These are phyloP conservation scores for Hortiboletus campestris DNA, from an alignment of 768 basidiomycete genomes.

Conservation along the genomic window DNA sequence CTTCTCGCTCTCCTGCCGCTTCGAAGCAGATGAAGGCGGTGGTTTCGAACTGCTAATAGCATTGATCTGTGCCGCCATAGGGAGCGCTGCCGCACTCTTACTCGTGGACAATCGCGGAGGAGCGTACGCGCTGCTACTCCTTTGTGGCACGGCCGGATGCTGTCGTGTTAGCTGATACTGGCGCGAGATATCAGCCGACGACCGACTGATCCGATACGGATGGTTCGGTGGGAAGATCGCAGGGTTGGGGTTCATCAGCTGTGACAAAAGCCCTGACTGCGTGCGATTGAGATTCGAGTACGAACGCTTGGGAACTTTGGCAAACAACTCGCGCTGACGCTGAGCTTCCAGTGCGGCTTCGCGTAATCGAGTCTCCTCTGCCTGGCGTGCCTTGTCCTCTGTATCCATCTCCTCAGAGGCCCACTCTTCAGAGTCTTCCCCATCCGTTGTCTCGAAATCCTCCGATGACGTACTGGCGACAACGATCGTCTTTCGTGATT, in stretches of 20 bases:
- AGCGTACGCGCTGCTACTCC: conserved; percentile 30
- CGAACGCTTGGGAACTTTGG: conserved; percentile 65
- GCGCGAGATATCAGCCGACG: conserved; percentile 44
- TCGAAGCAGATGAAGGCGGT: conserved; percentile 20
- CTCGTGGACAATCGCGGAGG: conserved; percentile 42
- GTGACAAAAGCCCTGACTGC: conserved; percentile 58
- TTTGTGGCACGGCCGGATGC: conserved; percentile 24
- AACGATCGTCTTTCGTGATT: conserved; percentile 44
- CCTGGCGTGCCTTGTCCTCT: conserved; percentile 35
- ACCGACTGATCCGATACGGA: conserved; percentile 54
- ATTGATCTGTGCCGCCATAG: conserved; percentile 51
- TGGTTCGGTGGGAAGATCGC: conserved; percentile 55
- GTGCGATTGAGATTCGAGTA: conserved; percentile 58
- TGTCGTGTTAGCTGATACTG: conserved; percentile 24
- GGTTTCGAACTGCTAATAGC: conserved; percentile 34
- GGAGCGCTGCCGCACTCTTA: conserved; percentile 59
- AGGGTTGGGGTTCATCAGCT: conserved; percentile 72
- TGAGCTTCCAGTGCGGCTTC: conserved; percentile 63
- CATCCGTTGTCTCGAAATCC: conserved; percentile 55
- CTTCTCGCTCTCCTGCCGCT: conserved; percentile 27
- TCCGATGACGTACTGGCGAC: conserved; percentile 44
- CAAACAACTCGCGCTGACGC: conserved; percentile 65
- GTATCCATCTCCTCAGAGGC: conserved; percentile 52
- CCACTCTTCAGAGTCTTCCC: conserved; percentile 59
- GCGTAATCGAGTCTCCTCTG: conserved; percentile 34